phyloP scores from a whole-genome alignment of 2,329 filamentous ascomycete species.

The Colletotrichum agaves region DNA sequence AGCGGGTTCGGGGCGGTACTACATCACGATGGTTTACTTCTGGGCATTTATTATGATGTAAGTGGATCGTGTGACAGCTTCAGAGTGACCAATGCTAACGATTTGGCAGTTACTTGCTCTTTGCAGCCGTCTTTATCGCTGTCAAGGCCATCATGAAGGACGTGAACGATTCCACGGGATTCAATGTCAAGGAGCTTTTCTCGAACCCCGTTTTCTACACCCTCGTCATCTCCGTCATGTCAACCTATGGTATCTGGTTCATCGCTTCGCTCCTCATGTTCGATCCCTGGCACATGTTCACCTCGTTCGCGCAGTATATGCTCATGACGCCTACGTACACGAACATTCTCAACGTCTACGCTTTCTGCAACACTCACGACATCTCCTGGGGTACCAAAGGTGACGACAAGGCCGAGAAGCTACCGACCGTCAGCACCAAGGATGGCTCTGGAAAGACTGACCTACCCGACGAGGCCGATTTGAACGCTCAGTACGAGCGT shows the following conservation, averaged over 20 bases:
- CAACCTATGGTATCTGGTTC: slow-evolving; percentile 94
- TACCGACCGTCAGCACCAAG: slow-evolving; percentile 89
- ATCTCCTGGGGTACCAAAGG: slow-evolving; percentile 99
- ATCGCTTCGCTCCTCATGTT: slow-evolving; percentile 93
- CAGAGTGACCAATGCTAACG: slow-evolving; percentile 39
- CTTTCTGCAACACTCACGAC: slow-evolving; percentile 98
- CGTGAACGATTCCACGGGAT: slow-evolving; percentile 67
- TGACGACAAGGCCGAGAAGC: slow-evolving; percentile 92
- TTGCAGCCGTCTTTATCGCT: slow-evolving; percentile 94
- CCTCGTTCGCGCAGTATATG: slow-evolving; percentile 94
- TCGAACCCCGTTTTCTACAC: slow-evolving; percentile 92
- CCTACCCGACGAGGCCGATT: slow-evolving; percentile 91
- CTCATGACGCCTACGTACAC: slow-evolving; percentile 96
- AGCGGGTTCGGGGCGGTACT: slow-evolving; percentile 91
- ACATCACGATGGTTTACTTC: slow-evolving; percentile 98
- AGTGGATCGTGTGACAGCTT: slow-evolving; percentile 46
- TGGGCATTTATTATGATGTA: slow-evolving; percentile 96
- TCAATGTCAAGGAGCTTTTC: slow-evolving; percentile 80
- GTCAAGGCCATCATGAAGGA: slow-evolving; percentile 85
- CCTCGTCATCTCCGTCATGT: slow-evolving; percentile 89
- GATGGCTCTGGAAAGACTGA: slow-evolving; percentile 93
- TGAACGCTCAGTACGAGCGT: slow-evolving; percentile 93
- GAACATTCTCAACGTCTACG: slow-evolving; percentile 98
- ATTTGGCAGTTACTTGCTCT: slow-evolving; percentile 79
- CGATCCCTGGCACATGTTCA: slow-evolving; percentile 99